phyloP scores from a whole-genome alignment of 768 basidiomycete genomes.

The Leccinum subgranulosum region DNA sequence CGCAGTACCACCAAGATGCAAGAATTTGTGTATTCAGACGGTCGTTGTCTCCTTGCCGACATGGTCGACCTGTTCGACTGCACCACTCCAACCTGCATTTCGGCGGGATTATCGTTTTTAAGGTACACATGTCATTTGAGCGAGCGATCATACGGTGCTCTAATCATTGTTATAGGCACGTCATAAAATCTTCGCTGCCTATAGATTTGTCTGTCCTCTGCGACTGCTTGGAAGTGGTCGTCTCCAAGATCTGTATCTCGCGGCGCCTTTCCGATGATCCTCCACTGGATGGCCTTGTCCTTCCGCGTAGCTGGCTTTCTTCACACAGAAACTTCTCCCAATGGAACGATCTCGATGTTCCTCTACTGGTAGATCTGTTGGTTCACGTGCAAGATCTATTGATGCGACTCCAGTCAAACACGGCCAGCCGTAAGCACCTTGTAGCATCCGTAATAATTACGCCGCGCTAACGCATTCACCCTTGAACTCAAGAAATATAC shows the following conservation, averaged over 20 bases:
- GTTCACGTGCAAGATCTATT: constrained; percentile 22
- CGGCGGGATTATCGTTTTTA: constrained; percentile 38
- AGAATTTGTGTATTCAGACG: constrained; percentile 14
- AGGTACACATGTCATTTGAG: constrained; percentile 24
- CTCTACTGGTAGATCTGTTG: constrained; percentile 36
- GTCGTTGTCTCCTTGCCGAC: constrained; percentile 32
- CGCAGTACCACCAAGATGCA: neutral
- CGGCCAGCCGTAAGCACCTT: constrained; percentile 23
- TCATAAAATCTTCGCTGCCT: constrained; percentile 34
- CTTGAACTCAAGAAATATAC: neutral
- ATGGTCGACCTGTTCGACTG: constrained; percentile 30
- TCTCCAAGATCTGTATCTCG: constrained; percentile 39
- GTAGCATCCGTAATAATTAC: neutral
- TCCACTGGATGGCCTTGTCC: constrained; percentile 42
- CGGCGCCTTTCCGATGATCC: constrained; percentile 18
- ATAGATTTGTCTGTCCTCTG: constrained; percentile 50
- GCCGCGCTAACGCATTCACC: neutral
- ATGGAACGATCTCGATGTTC: constrained; percentile 26
- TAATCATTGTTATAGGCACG: constrained; percentile 35
- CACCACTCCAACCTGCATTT: constrained; percentile 22
- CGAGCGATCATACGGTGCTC: constrained; percentile 23
- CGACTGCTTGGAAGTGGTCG: constrained; percentile 48
- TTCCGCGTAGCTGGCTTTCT: constrained; percentile 56
- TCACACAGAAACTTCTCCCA: constrained; percentile 10
- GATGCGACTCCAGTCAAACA: constrained; percentile 28